phyloP scores from a whole-genome alignment of 108 stramenopile species.

The Aurantiochytrium sp. region DNA sequence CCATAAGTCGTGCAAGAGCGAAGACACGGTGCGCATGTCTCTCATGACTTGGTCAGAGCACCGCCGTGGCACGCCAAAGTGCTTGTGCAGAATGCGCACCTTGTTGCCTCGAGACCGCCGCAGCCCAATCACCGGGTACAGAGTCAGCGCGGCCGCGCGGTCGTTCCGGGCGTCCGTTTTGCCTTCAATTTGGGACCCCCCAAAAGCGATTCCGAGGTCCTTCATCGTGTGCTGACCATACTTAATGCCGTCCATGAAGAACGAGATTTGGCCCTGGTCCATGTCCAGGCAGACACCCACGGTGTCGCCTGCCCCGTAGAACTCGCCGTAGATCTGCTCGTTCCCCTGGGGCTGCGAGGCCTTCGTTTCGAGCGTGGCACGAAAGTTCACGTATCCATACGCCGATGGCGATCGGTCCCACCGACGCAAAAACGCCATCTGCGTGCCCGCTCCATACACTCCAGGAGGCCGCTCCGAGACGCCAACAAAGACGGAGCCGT shows the following conservation, averaged over 20 bases:
- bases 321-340: constrained; percentile 81
- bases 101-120: constrained; percentile 75
- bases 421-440: background rate
- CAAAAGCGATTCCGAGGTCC: constrained; percentile 88
- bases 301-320: constrained; percentile 81
- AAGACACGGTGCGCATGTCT: constrained; percentile 68
- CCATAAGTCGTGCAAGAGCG: constrained; percentile 56
- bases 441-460: background rate
- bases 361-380: constrained; percentile 61
- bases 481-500: constrained; percentile 84
- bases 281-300: constrained; percentile 89
- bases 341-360: constrained; percentile 66
- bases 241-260: constrained; percentile 88
- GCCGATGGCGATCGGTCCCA: background rate
- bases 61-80: constrained; percentile 71
- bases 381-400: constrained; percentile 81
- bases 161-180: constrained; percentile 52
- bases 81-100: constrained; percentile 77
- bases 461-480: constrained; percentile 78
- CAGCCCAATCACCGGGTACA: constrained; percentile 90
- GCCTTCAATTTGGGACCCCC: background rate
- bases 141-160: constrained; percentile 55
- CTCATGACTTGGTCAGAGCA: constrained; percentile 57
- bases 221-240: constrained; percentile 89
- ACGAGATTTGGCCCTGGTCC: constrained; percentile 80